Evolutionary conservation across 176 grass and related monocot genomes (phyloP).

Genomic region (Rhynchospora breviuscula): DNA sequence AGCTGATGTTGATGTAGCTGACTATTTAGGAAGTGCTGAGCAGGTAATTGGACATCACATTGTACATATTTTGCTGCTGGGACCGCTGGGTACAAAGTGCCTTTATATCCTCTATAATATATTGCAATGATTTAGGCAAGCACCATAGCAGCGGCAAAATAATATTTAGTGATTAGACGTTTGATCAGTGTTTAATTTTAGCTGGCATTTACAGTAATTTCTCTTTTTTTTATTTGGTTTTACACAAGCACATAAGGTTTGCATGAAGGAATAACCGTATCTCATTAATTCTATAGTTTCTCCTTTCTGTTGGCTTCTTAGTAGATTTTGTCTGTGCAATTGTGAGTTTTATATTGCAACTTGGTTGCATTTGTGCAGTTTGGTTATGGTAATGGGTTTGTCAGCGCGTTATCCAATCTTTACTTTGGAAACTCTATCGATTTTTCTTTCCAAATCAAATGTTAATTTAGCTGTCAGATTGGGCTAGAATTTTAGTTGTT

Average conservation of each 20-base stretch:
- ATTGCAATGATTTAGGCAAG: too few species aligned
- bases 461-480: background rate
- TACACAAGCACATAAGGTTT: background rate
- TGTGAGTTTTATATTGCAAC: background rate
- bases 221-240: background rate
- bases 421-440: background rate
- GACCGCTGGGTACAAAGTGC: too few species aligned
- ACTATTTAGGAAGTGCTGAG: too few species aligned
- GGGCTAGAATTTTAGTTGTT: background rate
- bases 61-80: too few species aligned
- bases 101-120: too few species aligned
- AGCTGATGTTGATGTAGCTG: too few species aligned
- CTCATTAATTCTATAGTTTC: background rate
- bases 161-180: background rate
- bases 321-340: background rate
- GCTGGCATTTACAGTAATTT: constrained; percentile 1
- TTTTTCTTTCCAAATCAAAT: background rate
- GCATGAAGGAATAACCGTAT: background rate
- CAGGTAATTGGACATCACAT: too few species aligned
- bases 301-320: background rate
- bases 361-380: background rate
- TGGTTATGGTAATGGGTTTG: background rate
- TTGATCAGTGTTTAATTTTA: background rate
- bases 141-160: too few species aligned
- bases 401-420: background rate